phyloP scores from a whole-genome alignment of 371 early-diverging fungal genomes.

The Lichtheimia ornata region DNA sequence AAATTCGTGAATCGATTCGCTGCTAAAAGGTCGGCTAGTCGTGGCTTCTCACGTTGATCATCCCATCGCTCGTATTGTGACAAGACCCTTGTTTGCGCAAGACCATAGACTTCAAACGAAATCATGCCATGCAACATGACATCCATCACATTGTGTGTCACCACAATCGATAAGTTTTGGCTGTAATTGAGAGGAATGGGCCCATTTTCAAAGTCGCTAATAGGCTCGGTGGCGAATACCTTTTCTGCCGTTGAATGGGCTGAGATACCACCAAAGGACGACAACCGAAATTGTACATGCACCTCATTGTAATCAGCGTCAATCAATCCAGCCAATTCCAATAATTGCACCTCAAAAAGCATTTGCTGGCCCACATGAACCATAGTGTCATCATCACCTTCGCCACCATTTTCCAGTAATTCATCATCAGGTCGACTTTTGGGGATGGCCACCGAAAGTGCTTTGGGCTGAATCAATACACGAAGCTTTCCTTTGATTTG shows the following conservation, averaged over 20 bases:
- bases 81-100: conserved; percentile 46
- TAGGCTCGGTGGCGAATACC: conserved; percentile 63
- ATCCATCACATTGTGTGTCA: conserved; percentile 49
- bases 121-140: conserved; percentile 45
- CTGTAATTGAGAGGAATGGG: conserved; percentile 61
- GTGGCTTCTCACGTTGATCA: conserved; percentile 27
- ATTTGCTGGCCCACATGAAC: conserved; percentile 58
- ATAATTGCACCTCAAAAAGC: conserved; percentile 73
- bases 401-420: neutral
- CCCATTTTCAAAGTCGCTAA: conserved; percentile 47
- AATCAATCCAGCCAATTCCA: conserved; percentile 65
- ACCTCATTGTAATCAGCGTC: conserved; percentile 71
- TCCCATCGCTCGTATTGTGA: conserved; percentile 38
- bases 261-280: conserved; percentile 58
- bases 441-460: conserved; percentile 30
- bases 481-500: conserved; percentile 50
- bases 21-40: conserved; percentile 13
- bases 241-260: conserved; percentile 43
- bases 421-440: conserved; percentile 4
- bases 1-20: conserved; percentile 11
- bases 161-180: conserved; percentile 59
- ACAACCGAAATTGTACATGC: conserved; percentile 79
- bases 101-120: conserved; percentile 67
- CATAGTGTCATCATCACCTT: conserved; percentile 7
- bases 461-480: conserved; percentile 54